Evolutionary conservation across 768 basidiomycete genomes (phyloP), one percentile per base, ranked within the genome.

Genomic region (Panus rudis): DNA sequence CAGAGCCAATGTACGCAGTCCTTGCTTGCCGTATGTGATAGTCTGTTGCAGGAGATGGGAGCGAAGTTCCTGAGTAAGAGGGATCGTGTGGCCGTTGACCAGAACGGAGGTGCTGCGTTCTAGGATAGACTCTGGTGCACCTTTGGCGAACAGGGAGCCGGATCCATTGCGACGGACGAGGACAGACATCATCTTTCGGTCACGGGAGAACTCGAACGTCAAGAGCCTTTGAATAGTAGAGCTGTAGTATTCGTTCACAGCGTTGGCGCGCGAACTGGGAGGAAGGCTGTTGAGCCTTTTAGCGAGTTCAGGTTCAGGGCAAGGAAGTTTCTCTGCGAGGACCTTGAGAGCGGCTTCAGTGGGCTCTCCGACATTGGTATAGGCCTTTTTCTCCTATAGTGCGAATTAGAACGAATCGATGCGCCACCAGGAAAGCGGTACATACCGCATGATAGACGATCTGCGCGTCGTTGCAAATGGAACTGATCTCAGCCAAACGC

Each of bases 131-230:
- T 99, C 94, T 6, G 94, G 94, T 3, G 94, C 94, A 27, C 94
- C 94, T 63, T 98, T 98, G 61, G 85, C 92, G 59, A 93, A 86
- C 4, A 98, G 72, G 6, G 85, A 75, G n/a, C 88, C 87, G 4
- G 63, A 64, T 2, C 75, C 75, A 44, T 79, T 76, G 43, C 79
- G 72, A 47, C 68, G 76, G 28, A 90, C 87, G 39, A 98, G 79
- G 40, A 97, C 93, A 17, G 94, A 96, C 94, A 98, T 98, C 81
- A 93, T 94, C 68, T 97, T 99, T 58, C 94, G 85, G 64, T 98
- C 94, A 16, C 94, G 82, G 17, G 92, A 90, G 66, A 99, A 98
- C 63, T 99, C 94, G 63, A 99, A 94, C 6, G 93, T 99, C 53
- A 96, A 68, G 12, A 96, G 74, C 45, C 92, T 82, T 14, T 80